phyloP scores from a whole-genome alignment of 192 early-diverging fungal species.

The Tieghemiomyces parasiticus region DNA sequence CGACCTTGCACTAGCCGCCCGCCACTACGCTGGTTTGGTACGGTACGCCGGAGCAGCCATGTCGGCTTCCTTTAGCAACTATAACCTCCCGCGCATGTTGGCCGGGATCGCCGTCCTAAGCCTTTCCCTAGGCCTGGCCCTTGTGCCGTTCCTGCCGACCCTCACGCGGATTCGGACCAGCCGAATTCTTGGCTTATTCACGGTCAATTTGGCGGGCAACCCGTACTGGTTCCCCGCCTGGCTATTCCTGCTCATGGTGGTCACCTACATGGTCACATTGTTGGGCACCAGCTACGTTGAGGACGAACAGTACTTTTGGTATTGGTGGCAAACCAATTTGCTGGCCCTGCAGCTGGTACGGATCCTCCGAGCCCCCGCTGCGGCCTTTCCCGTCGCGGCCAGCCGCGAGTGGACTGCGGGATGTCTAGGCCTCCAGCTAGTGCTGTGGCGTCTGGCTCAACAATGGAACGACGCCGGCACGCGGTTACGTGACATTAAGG shows the following conservation, averaged over 20 bases:
- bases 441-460: constrained; percentile 19
- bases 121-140: constrained; percentile 10
- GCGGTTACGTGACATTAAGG: constrained; percentile 20
- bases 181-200: not conserved
- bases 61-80: constrained; percentile 25
- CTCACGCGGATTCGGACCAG: not conserved
- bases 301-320: constrained; percentile 64
- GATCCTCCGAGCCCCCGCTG: constrained; percentile 11
- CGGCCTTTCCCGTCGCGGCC: constrained; percentile 2
- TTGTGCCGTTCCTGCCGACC: constrained; percentile 13
- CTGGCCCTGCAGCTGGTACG: constrained; percentile 19
- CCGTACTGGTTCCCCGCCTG: not conserved
- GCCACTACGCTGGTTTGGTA: constrained; percentile 22
- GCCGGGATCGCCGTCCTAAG: constrained; percentile 20
- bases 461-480: constrained; percentile 31
- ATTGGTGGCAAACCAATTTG: constrained; percentile 50
- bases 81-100: constrained; percentile 22
- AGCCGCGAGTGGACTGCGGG: no score
- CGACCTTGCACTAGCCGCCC: constrained; percentile 1
- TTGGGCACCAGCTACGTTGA: constrained; percentile 57
- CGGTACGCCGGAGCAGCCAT: constrained; percentile 19
- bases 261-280: constrained; percentile 34
- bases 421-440: constrained; percentile 24
- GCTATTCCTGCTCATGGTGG: constrained; percentile 16
- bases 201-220: not conserved